A percentile compares a stretch with the other conserved stretches of the same genome.
Conservation (phyloP, 148 eudicot species). For the Hydrangea macrophylla region DNA sequence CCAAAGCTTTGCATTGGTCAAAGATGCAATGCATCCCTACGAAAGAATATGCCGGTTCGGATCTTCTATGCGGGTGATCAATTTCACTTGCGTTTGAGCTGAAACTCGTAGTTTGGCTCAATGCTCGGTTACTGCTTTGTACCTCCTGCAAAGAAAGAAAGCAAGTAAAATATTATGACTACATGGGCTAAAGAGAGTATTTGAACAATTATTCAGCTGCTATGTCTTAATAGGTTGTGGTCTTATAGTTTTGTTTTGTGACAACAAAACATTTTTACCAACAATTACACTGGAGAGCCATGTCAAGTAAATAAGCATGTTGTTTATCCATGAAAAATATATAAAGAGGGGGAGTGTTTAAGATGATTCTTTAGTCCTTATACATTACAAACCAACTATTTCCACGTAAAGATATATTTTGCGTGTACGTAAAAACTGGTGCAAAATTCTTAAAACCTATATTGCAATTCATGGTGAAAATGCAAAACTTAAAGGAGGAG, state of each 20-base stretch:
- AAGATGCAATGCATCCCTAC: conserved; percentile 99
- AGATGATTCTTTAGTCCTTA: background rate
- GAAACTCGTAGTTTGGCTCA: conserved; percentile 51
- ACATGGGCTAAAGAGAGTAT: background rate
- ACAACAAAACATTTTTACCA: background rate
- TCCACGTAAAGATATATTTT: background rate
- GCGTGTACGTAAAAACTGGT: background rate
- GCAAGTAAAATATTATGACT: background rate
- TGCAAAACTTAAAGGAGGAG: background rate
- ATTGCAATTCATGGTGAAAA: background rate
- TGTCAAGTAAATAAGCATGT: background rate
- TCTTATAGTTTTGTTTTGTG: background rate
- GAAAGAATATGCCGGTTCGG: conserved; percentile 89
- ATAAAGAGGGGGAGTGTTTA: too few species aligned
- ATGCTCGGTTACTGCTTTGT: conserved; percentile 52
- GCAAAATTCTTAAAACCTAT: background rate
- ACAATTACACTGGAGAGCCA: conserved; percentile 1
- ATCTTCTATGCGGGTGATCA: conserved; percentile 58
- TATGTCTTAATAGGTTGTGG: conserved; percentile 1
- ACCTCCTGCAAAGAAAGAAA: conserved; percentile 41
- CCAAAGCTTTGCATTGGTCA: conserved; percentile 95
- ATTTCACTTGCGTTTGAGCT: conserved; percentile 70
- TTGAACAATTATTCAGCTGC: conserved; percentile 11
- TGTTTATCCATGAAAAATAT: too few species aligned
- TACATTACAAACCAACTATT: background rate